Evolutionary conservation across 2,329 filamentous ascomycete species (phyloP), one percentile per base, ranked within the genome.

Genomic region (Madurella fahalii): DNA sequence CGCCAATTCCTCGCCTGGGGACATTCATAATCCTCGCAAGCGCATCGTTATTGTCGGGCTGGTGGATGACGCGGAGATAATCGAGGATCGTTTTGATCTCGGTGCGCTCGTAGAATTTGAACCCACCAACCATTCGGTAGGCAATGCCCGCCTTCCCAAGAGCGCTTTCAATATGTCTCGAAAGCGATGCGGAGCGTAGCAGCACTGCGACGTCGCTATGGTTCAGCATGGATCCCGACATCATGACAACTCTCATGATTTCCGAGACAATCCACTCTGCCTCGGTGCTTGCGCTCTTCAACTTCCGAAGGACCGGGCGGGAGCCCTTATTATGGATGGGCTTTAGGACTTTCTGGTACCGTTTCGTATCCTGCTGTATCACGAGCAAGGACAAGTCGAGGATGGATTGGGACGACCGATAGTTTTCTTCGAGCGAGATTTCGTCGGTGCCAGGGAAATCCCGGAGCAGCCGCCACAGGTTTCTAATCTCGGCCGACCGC

Each of bases 71-170:
- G 32, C 91, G 83, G 13, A 97, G 76, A 67, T 99, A 97, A 67
- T 96, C 91, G 4, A 97, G 72, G 0, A 97, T 69, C 7, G 90
- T 79, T 69, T 94, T 95, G 66, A 97, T 87, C 68, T 99, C 93
- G 2, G 84, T 81, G 49, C 94, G 84, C 62, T 99, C 94, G 65
- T 95, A 97, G 68, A 99, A 99, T 55, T 89, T 88, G 58, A 84
- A 83, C 2, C 94, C 93, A 39, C 83, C 93, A 49, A 97, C 86
- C 92, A 97, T 96, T 47, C 85, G 85, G 70, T 97, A 99, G 0
- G 91, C 81, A 40, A 97, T 84, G 1, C 91, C 90, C 11, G 84
- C 83, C 64, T 87, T 90, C 13, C 87, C 90, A 40, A 97, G 76
- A 2, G 87, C 86, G 18, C 85, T 81, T 71, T 99, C 93, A 40